Base-by-base conservation (phyloP, 73 alveolate genomes). In the Urostyla sp. region DNA sequence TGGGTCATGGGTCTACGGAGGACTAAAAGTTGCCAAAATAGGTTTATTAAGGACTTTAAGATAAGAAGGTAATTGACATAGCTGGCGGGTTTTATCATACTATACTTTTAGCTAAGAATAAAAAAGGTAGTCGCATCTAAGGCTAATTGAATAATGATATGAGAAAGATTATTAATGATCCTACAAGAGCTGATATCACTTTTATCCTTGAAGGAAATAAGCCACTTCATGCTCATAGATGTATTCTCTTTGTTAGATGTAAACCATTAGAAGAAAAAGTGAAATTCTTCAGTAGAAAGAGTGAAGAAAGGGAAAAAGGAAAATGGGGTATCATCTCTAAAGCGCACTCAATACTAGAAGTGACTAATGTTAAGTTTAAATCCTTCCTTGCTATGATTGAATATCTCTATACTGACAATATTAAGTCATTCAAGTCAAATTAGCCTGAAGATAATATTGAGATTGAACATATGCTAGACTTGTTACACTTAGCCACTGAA, bases 1-100 rank as follows among this genome's bases (percentile, higher is more conserved):
- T 89, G 10, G 96, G 96, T 10, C 92, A 84, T 36, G 88, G 88
- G 16, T 59, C 36, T 26, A 46, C 59, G 1, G 92, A 84, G n/a
- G 85, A 84, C 40, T 53, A 57, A 32, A 45, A 34, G 28, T 44
- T 59, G 77, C 92, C 57, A 44, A 49, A 49, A 49, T 75, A 32
- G 46, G 84, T 35, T n/a, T 63, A n/a, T n/a, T n/a, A 69, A 51
- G 27, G 84, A n/a, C 58, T 84, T 6, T 46, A 57, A 35, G 67
- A 50, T 38, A 84, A 59, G 15, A 84, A 84, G 43, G 92, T 78
- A 7, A 54, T 61, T 0, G 92, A 75, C 11, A 60, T 84, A 4
- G 83, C 92, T 23, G 92, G 92, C 7, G 92, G 92, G 26, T 84
- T 84, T 54, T 84, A 84, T 58, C 92, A 84, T 49, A 57, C 92